These are phyloP conservation scores for Pichia phayaonensis DNA, from an alignment of 805 yeast species.

Conservation along the genomic window DNA sequence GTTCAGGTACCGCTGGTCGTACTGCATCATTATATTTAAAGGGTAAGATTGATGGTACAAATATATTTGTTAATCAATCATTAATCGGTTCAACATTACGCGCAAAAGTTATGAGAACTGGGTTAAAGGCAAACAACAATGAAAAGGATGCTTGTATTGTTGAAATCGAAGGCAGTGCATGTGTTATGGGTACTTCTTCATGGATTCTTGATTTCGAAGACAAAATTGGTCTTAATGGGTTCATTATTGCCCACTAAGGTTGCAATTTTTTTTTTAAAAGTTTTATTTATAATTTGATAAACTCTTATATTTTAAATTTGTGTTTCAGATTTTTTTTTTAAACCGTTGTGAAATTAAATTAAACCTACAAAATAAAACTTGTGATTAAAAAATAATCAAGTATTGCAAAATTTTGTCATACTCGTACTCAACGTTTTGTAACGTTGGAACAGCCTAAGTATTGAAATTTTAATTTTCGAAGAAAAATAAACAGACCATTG, in stretches of 20 bases:
- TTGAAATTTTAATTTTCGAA: too few species aligned
- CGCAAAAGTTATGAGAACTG: conserved; percentile 14
- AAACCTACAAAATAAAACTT: too few species aligned
- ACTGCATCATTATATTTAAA: conserved; percentile 17
- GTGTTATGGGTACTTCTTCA: conserved; percentile 17
- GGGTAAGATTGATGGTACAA: conserved; percentile 3
- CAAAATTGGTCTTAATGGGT: conserved; percentile 15
- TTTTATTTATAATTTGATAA: too few species aligned
- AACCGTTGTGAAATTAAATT: too few species aligned
- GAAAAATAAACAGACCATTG: too few species aligned
- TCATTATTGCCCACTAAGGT: conserved; percentile 13
- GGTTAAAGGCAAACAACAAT: conserved; percentile 14
- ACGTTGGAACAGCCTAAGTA: too few species aligned
- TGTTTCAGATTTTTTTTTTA: too few species aligned
- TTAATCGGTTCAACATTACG: conserved; percentile 19
- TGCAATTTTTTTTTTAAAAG: too few species aligned
- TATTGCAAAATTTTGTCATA: too few species aligned
- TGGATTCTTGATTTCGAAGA: conserved; percentile 21
- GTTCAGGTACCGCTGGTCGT: conserved; percentile 25
- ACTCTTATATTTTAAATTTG: too few species aligned
- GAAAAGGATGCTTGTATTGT: conserved; percentile 19
- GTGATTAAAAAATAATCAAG: too few species aligned
- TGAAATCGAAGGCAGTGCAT: conserved; percentile 21
- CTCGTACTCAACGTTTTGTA: too few species aligned
- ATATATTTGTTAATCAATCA: conserved; percentile 19